Evolutionary conservation across 2,329 filamentous ascomycete species (phyloP).

Genomic region (Aschersonia sp.): DNA sequence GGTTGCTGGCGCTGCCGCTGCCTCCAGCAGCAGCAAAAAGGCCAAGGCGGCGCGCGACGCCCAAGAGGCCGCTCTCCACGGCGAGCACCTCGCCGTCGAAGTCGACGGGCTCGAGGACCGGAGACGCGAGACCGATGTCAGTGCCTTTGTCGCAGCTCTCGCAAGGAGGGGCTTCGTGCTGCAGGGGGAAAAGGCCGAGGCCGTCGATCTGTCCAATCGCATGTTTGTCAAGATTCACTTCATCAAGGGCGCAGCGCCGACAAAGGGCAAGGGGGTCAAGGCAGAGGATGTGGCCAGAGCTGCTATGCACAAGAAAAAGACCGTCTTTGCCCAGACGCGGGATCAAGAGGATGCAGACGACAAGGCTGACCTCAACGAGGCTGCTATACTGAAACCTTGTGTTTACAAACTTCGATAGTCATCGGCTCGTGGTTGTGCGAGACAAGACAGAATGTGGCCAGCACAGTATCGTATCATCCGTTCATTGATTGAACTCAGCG

Average conservation of each 20-base stretch:
- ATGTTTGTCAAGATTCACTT: constrained; percentile 99
- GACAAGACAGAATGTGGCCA: no score
- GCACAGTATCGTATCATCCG: no score
- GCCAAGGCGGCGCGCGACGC: constrained; percentile 22
- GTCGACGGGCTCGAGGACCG: constrained; percentile 53
- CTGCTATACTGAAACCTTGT: constrained; percentile 71
- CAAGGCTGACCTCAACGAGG: constrained; percentile 45
- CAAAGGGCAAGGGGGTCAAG: constrained; percentile 57
- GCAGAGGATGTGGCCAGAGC: constrained; percentile 25
- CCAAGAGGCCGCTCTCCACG: constrained; percentile 31
- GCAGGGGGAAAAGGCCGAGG: constrained; percentile 41
- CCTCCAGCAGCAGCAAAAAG: constrained; percentile 20
- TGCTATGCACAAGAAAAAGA: constrained; percentile 32
- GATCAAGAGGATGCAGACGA: constrained; percentile 38
- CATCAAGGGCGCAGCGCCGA: constrained; percentile 63
- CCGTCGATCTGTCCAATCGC: constrained; percentile 75
- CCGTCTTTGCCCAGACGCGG: constrained; percentile 38
- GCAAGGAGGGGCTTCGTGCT: constrained; percentile 72
- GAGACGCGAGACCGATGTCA: constrained; percentile 68
- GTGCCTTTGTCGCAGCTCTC: constrained; percentile 74
- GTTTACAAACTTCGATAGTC: constrained; percentile 74
- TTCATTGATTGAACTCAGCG: no score
- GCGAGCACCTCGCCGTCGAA: constrained; percentile 48
- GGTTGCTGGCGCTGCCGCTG: no score
- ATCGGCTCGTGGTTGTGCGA: not conserved